Evolutionary conservation across 805 yeast genomes (phyloP), one percentile per base, ranked within the genome.

Genomic region (Nakazawaea pomicola): DNA sequence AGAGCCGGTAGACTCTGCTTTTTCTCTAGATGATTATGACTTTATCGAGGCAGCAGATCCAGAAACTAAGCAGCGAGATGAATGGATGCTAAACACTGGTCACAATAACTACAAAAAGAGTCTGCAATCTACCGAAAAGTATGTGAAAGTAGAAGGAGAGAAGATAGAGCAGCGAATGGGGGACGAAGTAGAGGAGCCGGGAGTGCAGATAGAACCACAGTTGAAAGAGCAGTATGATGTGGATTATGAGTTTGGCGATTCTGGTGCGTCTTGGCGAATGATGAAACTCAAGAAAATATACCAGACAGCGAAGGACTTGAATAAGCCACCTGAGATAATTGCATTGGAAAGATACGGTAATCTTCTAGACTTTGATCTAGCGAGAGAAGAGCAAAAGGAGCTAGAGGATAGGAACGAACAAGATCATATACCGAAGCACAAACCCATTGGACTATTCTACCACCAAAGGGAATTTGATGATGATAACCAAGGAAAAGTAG

Each of bases 251-350:
- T 64, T 62, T 54, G 69, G 69, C 1, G 69, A 64, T 46, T 29
- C 53, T 16, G 69, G 68, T 2, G 56, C 64, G 1, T 47, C 43
- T n/a, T 64, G 69, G 70, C 45, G 68, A 29, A 54, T 61, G 62
- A 61, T 60, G 49, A 65, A 64, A 46, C 49, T 64, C 16, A 38
- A 50, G 6, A 55, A 54, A 18, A 37, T 56, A 1, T 34, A 47
- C 18, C 48, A 50, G 31, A 40, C 44, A 15, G 51, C 64, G 8
- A 36, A 46, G 25, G 52, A 48, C 27, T 36, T 41, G 6, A 29
- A 45, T 6, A 33, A 36, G 16, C 30, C 47, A 4, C 41, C 51
- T 3, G 58, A 58, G 28, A 53, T 53, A 3, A 34, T 49, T n/a
- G 67, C 64, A 3, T 28, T 51, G 18, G 54, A 57, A 34, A 31